Conservation (phyloP, 257 asterid species). For the Gynochthodes officinalis region DNA sequence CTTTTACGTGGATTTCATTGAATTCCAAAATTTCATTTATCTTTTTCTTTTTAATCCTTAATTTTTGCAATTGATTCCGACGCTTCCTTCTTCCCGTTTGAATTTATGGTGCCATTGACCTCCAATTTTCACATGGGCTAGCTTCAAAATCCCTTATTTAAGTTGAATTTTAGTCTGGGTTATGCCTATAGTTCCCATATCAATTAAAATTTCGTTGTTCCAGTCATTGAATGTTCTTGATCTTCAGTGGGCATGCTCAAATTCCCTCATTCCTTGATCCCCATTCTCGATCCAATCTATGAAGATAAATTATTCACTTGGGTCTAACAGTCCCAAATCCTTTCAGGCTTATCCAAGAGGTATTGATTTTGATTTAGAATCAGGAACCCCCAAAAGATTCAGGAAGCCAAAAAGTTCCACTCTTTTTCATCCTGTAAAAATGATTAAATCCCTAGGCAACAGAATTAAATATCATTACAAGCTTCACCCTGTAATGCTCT, state of each 20-base stretch:
- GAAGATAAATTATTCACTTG: slow-evolving; percentile 68
- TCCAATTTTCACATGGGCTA: neutral
- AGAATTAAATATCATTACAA: slow-evolving; percentile 52
- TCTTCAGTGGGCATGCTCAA: slow-evolving; percentile 22
- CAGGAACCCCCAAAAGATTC: slow-evolving; percentile 60
- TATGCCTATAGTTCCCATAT: slow-evolving; percentile 6
- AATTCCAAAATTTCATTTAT: no score
- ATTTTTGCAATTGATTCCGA: neutral
- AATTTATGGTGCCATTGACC: slow-evolving; percentile 4
- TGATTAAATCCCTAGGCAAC: slow-evolving; percentile 62
- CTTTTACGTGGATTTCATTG: no score
- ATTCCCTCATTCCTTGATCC: neutral
- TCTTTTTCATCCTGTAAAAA: slow-evolving; percentile 36
- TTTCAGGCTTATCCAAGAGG: slow-evolving; percentile 76
- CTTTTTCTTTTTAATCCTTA: neutral
- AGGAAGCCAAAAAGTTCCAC: slow-evolving; percentile 38
- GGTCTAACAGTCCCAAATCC: slow-evolving; percentile 71
- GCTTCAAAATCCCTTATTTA: slow-evolving; percentile 4
- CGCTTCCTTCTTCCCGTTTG: neutral
- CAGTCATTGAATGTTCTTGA: slow-evolving; percentile 8
- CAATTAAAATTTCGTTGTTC: neutral
- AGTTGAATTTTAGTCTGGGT: slow-evolving; percentile 6
- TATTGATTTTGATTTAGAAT: slow-evolving; percentile 77
- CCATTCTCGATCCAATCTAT: slow-evolving; percentile 40
- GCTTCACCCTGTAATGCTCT: slow-evolving; percentile 61